Base-by-base conservation (phyloP, 139 green algal genomes). In the Asterochloris erici region DNA sequence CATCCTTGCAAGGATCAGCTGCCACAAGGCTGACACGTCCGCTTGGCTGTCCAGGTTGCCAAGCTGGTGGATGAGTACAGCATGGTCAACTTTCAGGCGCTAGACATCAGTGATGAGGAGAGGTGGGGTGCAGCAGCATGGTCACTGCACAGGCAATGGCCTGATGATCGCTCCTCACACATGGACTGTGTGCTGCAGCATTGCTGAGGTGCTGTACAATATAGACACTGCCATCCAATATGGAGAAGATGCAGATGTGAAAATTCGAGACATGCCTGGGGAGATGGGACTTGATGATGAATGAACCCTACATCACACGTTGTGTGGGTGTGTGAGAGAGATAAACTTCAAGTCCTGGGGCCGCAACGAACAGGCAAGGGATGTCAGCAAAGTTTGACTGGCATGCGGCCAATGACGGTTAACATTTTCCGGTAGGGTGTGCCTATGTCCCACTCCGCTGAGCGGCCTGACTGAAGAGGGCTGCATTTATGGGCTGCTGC, bases 141-240 rank as follows among this genome's bases (percentile, higher is more conserved):
- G 17, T 21, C 21, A 26, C 17, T 71, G 17, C 19, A 71, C 17
- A 26, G 66, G 19, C 21, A 23, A 71, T 9, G 6, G 17, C 21
- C 10, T 71, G 66, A 21, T 23, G 66, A 71, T 1, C 4, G 38
- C 38, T 54, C 38, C 66, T 71, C 19, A 71, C 19, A 71, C 19
- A 71, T 71, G n/a, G 14, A 54, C 14, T 76, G 14, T 27, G 73
- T 63, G n/a, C 13, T 84, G 79, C 70, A 94, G 89, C 80, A 94
- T 97, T 10, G 87, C 86, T 17, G 89, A 91, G 47, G 88, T 94
- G 79, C 84, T 98, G 85, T 79, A 90, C 73, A 88, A 97, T 74
- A 89, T 98, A 26, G 96, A 99, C 89, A 94, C 90, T 28, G 90
- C 96, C 0, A 93, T 98, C 17, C 96, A 99, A 89, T 99, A 91